Conservation (phyloP, 2,329 filamentous ascomycete genomes). For the Penicillium sp. region DNA sequence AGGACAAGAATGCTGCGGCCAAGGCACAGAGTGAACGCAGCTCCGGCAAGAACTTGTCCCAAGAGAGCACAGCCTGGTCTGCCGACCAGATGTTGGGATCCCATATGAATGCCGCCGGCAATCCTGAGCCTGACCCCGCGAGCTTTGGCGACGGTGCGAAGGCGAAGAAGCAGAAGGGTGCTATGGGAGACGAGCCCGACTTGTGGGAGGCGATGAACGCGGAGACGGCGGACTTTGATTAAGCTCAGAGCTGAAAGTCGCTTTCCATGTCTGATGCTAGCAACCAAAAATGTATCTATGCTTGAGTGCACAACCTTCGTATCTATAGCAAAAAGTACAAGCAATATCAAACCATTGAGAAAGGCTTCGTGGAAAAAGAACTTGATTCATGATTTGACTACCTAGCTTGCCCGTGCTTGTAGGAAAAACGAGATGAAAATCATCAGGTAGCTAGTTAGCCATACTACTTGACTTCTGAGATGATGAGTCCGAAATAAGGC, state of each 20-base stretch:
- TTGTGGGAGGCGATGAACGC: slow-evolving; percentile 34
- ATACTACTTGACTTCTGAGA: too few relatives aligned
- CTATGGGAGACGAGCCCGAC: slow-evolving; percentile 31
- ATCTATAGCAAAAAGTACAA: background rate
- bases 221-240: slow-evolving; percentile 34
- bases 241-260: slow-evolving; percentile 6
- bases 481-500: too few relatives aligned
- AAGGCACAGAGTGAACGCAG: slow-evolving; percentile 16
- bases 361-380: too few relatives aligned
- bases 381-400: too few relatives aligned
- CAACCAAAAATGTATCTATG: background rate
- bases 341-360: background rate
- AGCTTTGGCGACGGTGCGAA: slow-evolving; percentile 27
- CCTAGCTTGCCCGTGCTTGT: background rate
- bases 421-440: background rate
- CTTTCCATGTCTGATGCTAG: background rate
- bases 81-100: slow-evolving; percentile 34
- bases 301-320: background rate
- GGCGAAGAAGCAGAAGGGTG: slow-evolving; percentile 14
- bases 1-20: slow-evolving; percentile 25
- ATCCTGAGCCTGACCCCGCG: slow-evolving; percentile 34
- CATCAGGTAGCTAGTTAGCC: background rate
- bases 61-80: slow-evolving; percentile 24
- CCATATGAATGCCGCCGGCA: slow-evolving; percentile 35
- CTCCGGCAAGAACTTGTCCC: slow-evolving; percentile 7